Percentiles rank a stretch among this genome's conserved stretches.
These are phyloP conservation scores for Syzygium aqueum DNA, from an alignment of 345 rosid species.

Conservation along the genomic window DNA sequence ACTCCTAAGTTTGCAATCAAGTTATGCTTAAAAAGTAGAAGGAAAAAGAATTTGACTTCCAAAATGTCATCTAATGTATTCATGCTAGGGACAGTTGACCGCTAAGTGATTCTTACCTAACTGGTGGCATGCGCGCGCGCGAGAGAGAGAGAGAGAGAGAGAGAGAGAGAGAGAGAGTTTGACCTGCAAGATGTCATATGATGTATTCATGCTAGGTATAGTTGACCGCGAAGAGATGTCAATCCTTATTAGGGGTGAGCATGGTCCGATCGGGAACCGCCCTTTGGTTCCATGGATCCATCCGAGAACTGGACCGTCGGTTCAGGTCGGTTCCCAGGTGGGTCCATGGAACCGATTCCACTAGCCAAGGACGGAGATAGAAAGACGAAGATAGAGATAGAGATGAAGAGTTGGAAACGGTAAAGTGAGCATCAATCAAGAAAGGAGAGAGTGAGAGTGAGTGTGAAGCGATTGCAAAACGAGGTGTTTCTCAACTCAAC, in stretches of 20 bases:
- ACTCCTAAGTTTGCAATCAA: not conserved
- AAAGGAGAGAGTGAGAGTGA: too few relatives aligned
- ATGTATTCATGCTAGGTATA: not conserved
- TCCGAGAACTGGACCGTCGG: too few relatives aligned
- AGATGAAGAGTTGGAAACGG: too few relatives aligned
- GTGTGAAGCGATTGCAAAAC: too few relatives aligned
- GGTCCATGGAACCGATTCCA: too few relatives aligned
- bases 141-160: not conserved
- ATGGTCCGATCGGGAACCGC: too few relatives aligned
- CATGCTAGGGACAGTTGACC: not conserved
- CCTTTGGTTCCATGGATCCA: too few relatives aligned
- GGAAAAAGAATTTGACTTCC: not conserved
- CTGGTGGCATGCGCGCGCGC: not conserved
- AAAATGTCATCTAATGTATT: not conserved
- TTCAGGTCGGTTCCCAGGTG: too few relatives aligned
- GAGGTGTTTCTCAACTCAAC: too few relatives aligned
- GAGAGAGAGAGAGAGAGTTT: not conserved
- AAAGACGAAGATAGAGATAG: too few relatives aligned
- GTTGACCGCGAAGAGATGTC: not conserved
- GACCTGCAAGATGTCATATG: not conserved
- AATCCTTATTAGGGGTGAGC: not conserved
- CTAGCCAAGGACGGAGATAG: too few relatives aligned
- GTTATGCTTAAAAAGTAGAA: not conserved
- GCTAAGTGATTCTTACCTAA: not conserved
- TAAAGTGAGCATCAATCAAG: too few relatives aligned